Base-by-base conservation (phyloP, 495 filamentous ascomycete genomes). In the Xylaria sp. region DNA sequence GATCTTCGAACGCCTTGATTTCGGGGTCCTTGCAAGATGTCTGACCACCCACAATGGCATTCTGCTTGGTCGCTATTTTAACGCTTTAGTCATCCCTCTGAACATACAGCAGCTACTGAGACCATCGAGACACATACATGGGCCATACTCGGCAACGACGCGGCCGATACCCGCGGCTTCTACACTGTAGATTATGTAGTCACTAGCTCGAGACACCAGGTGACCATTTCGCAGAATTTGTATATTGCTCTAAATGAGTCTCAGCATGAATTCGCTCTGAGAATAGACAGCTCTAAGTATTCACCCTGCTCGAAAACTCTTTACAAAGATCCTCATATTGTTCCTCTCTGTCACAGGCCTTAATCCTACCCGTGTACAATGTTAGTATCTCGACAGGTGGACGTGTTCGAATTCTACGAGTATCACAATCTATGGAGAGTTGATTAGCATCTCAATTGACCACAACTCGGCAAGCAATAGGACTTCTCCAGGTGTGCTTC, bases 21-120 rank as follows among this genome's bases (percentile, higher is more conserved):
- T 99, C 96, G 3, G 95, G 96, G 61, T 94, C 94, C 84, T 99
- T 99, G 85, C 97, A 98, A 5, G 97, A 98, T 2, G 96, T 99
- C 81, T 99, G 96, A 24, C 96, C 96, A 64, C 96, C 96, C 46
- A 99, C 96, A 70, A 99, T 95, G 53, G 97, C 96, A 66, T 92
- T 91, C 71, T 93, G 86, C 79, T 97, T 97, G 59, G 97, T 98
- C 74, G 97, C 95, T 98, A 75, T 44, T 46, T 65, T 59, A 76
- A 76, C 24, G 73, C 71, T 71, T 68, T 53, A 61, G 64, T 68
- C 24, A 70, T 76, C 70, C 12, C 15, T 0, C 21, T n/a, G n/a
- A 41, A 24, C 7, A 24, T 12, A 19, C 12, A 35, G 4, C 24
- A 50, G 31, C 19, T 48, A 67, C 48, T 24, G 46, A 11, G 41